Percentiles rank a stretch among this genome's conserved stretches.
These are phyloP conservation scores for Salvia sclarea DNA, from an alignment of 305 asterid genomes.

Conservation along the genomic window DNA sequence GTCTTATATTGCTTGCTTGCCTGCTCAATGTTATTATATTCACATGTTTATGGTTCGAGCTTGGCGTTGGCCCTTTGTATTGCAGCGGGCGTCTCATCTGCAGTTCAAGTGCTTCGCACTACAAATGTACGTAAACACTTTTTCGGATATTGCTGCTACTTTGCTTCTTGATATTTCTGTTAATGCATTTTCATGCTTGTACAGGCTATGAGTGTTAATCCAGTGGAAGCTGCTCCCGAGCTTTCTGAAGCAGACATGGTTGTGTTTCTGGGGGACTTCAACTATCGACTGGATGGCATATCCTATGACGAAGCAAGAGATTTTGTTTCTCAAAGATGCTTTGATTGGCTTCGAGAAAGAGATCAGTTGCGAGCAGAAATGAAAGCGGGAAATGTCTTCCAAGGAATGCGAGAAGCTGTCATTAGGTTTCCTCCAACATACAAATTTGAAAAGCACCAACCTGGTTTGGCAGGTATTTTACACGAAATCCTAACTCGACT, in stretches of 20 bases:
- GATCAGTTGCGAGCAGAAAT: constrained; percentile 91
- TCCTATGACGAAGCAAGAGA: constrained; percentile 96
- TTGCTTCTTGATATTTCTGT: constrained; percentile 29
- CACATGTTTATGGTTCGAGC: constrained; percentile 47
- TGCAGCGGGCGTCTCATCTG: constrained; percentile 77
- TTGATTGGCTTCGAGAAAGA: constrained; percentile 94
- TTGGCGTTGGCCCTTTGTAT: constrained; percentile 62
- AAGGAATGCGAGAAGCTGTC: constrained; percentile 97
- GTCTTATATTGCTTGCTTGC: constrained; percentile 54
- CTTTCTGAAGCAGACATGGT: constrained; percentile 98
- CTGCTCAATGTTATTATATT: constrained; percentile 48
- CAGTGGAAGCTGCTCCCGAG: constrained; percentile 72
- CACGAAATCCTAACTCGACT: constrained; percentile 10
- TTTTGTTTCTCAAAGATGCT: constrained; percentile 92
- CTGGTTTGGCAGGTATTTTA: constrained; percentile 84
- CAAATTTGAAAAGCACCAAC: constrained; percentile 87
- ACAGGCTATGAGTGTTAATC: constrained; percentile 58
- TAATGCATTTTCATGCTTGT: constrained; percentile 23
- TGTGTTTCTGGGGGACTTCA: constrained; percentile 91
- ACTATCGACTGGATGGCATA: constrained; percentile 87
- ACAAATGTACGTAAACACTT: constrained; percentile 62
- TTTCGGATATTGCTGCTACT: constrained; percentile 30
- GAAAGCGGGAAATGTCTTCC: constrained; percentile 93
- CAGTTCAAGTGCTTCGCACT: constrained; percentile 69
- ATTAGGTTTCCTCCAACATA: constrained; percentile 93